Base-by-base conservation (phyloP, 495 filamentous ascomycete genomes). In the Xylaria bambusicola region DNA sequence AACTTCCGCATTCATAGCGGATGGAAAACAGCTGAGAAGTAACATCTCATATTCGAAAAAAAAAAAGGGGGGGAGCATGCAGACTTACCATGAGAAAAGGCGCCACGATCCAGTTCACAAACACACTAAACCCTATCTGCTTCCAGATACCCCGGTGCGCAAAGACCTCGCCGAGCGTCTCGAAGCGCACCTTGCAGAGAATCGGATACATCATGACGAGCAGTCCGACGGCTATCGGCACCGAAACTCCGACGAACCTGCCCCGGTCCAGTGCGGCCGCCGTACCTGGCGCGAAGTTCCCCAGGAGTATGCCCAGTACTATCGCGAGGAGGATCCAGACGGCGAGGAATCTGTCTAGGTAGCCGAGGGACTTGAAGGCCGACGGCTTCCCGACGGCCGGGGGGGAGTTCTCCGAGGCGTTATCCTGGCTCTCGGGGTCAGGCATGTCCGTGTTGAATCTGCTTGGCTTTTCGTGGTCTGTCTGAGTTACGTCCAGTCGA, bases 191-290 rank as follows among this genome's bases (percentile, higher is more conserved):
- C 72, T 96, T 97, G 82, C 92, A 94, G 20, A 96, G 78, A 60
- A 95, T 95, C 0, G 92, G 92, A 65, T 95, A 96, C 92, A 96
- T 96, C 91, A 96, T 96, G 26, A 94, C 84, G 7, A 96, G 80
- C 18, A 96, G 77, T 12, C 92, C 92, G 59, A 93, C 73, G 0
- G 91, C 90, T 90, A 29, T 20, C 0, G 90, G 91, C 6, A 92
- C 65, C 15, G 86, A 89, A 26, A 95, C 91, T 1, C 82, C 85
- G 6, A 80, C 82, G 71, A 95, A 92, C 38, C 80, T 81, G 0
- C 91, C 90, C 52, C 80, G 82, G 59, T 93, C 84, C 38, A 94
- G 75, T 12, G 84, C 82, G 1, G 77, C 79, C 0, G 81, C 86
- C 0, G 82, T 83, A 21, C 73, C 74, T 0, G 83, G 80, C 3